Conservation (phyloP, 2,329 filamentous ascomycete genomes). For the Bipolaris bicolor region DNA sequence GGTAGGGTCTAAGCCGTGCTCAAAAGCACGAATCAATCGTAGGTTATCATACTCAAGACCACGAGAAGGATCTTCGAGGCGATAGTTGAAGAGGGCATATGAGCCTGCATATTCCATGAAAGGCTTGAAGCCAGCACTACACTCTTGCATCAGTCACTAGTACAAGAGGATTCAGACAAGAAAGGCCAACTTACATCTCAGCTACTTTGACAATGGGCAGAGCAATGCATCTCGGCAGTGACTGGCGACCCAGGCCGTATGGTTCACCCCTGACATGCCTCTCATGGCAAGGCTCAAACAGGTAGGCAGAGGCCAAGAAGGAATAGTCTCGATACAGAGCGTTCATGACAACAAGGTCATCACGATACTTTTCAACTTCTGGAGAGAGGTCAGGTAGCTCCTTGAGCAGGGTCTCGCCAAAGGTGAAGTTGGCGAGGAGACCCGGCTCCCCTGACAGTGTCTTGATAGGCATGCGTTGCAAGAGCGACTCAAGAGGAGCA, state of each 20-base stretch:
- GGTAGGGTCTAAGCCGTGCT: constrained; percentile 81
- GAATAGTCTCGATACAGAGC: constrained; percentile 91
- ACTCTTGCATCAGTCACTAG: background rate
- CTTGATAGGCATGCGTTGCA: constrained; percentile 79
- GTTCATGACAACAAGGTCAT: constrained; percentile 80
- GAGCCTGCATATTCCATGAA: constrained; percentile 85
- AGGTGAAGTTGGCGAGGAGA: constrained; percentile 73
- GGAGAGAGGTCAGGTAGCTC: constrained; percentile 78
- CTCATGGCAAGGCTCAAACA: constrained; percentile 90
- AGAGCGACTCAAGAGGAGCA: constrained; percentile 71
- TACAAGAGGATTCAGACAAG: background rate
- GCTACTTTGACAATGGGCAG: constrained; percentile 83
- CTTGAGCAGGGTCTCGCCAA: constrained; percentile 76
- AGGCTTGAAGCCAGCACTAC: constrained; percentile 76
- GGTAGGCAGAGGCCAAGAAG: constrained; percentile 86
- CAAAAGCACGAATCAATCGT: constrained; percentile 87
- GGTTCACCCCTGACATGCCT: constrained; percentile 69
- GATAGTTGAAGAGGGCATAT: constrained; percentile 69
- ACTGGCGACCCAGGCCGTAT: constrained; percentile 78
- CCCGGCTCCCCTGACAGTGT: constrained; percentile 75
- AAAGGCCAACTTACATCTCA: constrained; percentile 71
- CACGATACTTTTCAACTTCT: constrained; percentile 71
- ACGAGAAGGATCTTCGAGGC: constrained; percentile 61
- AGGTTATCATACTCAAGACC: constrained; percentile 68
- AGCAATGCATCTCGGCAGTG: constrained; percentile 76